Evolutionary conservation across 352 stramenopile species (phyloP), one percentile per base, ranked within the genome.

Genomic region (Phytophthora chlamydospora): DNA sequence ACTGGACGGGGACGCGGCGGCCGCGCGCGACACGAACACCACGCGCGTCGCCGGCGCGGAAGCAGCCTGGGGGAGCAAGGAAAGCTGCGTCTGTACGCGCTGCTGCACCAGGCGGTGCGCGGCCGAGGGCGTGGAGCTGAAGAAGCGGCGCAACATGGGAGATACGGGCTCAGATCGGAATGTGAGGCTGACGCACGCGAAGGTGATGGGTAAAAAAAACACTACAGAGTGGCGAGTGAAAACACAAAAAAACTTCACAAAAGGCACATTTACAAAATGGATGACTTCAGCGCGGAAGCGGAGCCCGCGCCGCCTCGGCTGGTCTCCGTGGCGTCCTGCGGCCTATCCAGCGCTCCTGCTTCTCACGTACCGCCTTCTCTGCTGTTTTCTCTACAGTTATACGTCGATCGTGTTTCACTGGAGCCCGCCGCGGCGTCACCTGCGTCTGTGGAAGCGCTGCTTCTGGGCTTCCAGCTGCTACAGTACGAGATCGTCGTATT

Each of bases 21-120:
- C 44, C 16, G 50, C 50, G 29, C 54, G 69, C 11, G 61, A 47
- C 40, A 88, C 80, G 38, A 92, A 90, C 34, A 92, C 44, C 21
- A 92, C 79, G 48, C 75, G 78, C 45, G 80, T 89, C 24, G 58
- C 62, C 8, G 76, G 45, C 11, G 56, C 0, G 16, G 63, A 34
- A 0, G 62, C 49, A 1, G 29, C 16, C 24, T 64, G 45, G 5
- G 53, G 38, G 12, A 79, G 62, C 27, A 89, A 64, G 32, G 69
- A 75, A 12, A 92, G 38, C 13, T 73, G 51, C 9, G 50, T 49
- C 59, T 90, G 83, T 19, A 91, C 77, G 34, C 74, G 80, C 62
- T 92, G 78, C 73, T 92, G 73, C 49, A 91, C 72, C 66, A 91
- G 54, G 24, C 70, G 64, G 55, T 83, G 78, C 12, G 81, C 78